Conservation (phyloP, 2,329 filamentous ascomycete species). For the Penicillium vulpinum region DNA sequence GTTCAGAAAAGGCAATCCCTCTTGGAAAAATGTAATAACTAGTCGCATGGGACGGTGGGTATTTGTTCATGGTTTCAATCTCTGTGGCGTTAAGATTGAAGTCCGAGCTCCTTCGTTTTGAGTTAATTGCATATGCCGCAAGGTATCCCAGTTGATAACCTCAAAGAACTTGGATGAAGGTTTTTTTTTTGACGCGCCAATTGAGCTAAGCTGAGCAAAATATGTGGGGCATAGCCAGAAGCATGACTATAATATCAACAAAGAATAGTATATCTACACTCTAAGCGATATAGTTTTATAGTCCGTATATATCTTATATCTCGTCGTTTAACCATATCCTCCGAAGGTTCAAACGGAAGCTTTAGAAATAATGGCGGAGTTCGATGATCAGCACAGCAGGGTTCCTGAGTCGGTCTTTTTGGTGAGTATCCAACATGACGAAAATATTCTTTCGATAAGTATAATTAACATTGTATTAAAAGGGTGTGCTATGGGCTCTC, state of each 20-base stretch:
- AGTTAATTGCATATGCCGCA: background rate
- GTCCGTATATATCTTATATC: background rate
- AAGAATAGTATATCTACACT: background rate
- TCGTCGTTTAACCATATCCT: background rate
- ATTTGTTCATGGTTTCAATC: background rate
- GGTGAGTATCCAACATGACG: background rate
- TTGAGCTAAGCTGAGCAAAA: background rate
- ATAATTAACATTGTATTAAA: background rate
- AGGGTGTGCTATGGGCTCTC: conserved; percentile 17
- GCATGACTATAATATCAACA: background rate
- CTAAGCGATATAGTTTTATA: background rate
- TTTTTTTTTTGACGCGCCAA: background rate
- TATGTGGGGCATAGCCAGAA: background rate
- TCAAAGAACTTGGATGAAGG: background rate
- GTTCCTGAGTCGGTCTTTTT: conserved; percentile 5
- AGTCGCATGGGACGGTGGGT: too few relatives aligned
- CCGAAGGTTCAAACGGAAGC: background rate
- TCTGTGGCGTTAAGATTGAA: background rate
- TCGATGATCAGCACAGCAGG: background rate
- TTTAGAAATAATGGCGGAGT: background rate
- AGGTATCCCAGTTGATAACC: background rate
- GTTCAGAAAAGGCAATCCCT: background rate
- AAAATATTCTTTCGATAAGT: background rate
- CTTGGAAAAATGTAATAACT: too few relatives aligned
- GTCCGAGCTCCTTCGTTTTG: background rate